Base-by-base conservation (phyloP, 2,329 filamentous ascomycete species). In the Zasmidium angulare region DNA sequence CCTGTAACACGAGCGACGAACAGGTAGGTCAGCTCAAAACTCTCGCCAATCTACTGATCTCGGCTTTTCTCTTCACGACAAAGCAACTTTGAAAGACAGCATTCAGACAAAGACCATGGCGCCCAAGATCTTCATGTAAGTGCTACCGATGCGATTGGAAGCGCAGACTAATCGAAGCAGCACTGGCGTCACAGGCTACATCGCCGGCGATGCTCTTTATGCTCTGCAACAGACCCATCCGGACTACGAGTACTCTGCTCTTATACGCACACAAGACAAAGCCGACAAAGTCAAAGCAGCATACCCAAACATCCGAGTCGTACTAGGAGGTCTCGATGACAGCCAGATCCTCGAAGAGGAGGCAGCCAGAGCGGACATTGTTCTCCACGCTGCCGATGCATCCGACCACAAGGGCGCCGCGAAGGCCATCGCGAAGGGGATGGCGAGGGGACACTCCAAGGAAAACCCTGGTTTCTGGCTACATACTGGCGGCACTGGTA, bases 401-500 rank as follows among this genome's bases (percentile, higher is more conserved):
- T 71, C 69, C 0, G 81, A 84, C 61, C 77, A 84, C 62, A 74
- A 70, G 51, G 75, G 71, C 2, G 75, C 79, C 2, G 79, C 80
- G 0, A 75, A 74, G 11, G 82, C 84, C 7, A 80, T 86, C 43
- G 74, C 84, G 1, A 65, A 72, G 0, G 84, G 82, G 0, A 80
- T 87, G 24, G 74, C 76, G 0, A 68, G 71, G 66, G 71, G 71
- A 19, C 83, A 84, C 57, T 75, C 74, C 2, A 71, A 71, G 68
- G 64, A 66, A n/a, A 63, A 63, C 2, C 70, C 71, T 21, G 71
- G 69, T 12, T 75, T 65, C 66, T 73, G 67, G 63, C 76, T 87
- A 11, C 84, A 87, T 64, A 81, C 80, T 0, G 81, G 81, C 1
- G 84, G 84, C 1, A 84, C 84, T 0, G 84, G 83, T 1, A 82